Evolutionary conservation across 331 rosid genomes (phyloP).

Genomic region (Erythrophleum ivorense): DNA sequence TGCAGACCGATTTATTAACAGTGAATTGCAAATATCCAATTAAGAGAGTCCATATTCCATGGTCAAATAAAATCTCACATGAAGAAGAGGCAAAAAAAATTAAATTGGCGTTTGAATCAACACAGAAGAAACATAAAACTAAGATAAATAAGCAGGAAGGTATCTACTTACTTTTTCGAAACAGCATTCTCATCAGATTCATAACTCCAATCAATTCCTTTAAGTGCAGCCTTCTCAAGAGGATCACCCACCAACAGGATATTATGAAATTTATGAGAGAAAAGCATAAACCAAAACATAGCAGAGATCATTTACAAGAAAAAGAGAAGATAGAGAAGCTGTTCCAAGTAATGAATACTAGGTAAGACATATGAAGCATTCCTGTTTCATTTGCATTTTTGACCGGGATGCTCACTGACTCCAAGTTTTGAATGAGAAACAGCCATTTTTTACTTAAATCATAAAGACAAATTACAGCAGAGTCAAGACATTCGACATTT

Average conservation of each 20-base stretch:
- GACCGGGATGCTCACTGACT: neutral
- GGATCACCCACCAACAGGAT: constrained; percentile 94
- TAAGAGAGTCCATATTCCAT: no score
- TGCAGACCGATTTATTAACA: no score
- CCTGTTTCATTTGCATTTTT: neutral
- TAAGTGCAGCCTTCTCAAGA: constrained; percentile 97
- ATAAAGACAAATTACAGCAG: neutral
- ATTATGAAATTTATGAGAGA: constrained; percentile 37
- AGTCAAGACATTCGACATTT: neutral
- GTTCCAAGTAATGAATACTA: neutral
- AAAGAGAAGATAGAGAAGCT: constrained; percentile 15
- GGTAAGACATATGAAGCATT: neutral
- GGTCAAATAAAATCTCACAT: no score
- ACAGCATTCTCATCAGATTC: constrained; percentile 96
- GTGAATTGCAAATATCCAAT: no score
- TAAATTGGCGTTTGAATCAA: constrained; percentile 10
- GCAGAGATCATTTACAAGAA: neutral
- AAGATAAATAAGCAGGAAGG: constrained; percentile 20
- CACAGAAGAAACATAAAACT: constrained; percentile 29
- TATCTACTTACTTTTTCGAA: constrained; percentile 77
- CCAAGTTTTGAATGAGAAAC: neutral
- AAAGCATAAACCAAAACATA: constrained; percentile 30
- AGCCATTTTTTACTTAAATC: neutral
- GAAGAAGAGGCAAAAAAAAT: neutral
- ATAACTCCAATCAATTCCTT: constrained; percentile 94